Evolutionary conservation across 768 basidiomycete genomes (phyloP).

Genomic region (Suillus paluster): DNA sequence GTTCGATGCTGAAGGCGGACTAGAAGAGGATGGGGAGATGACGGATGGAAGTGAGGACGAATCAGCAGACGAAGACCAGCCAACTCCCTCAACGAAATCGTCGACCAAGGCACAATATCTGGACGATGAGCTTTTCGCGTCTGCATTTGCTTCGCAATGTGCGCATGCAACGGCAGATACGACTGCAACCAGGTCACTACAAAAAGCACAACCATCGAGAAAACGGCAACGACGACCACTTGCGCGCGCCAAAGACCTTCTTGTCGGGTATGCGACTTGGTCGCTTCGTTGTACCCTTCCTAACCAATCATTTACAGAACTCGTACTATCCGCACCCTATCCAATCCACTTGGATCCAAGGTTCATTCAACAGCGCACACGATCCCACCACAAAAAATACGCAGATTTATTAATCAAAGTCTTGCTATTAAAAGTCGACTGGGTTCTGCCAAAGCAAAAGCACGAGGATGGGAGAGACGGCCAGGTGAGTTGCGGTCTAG

Average conservation of each 20-base stretch:
- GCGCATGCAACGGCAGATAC: conserved; percentile 22
- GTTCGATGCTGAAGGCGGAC: conserved; percentile 7
- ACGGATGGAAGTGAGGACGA: conserved; percentile 26
- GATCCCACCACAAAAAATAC: conserved; percentile 51
- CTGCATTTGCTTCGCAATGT: conserved; percentile 51
- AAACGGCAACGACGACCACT: conserved; percentile 38
- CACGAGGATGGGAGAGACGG: conserved; percentile 59
- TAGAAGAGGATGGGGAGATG: conserved; percentile 18
- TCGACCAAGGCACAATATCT: conserved; percentile 55
- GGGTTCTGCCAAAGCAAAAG: conserved; percentile 37
- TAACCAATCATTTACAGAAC: conserved; percentile 44
- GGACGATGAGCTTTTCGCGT: conserved; percentile 65
- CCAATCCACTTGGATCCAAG: conserved; percentile 26
- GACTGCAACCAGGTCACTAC: conserved; percentile 26
- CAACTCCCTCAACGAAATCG: conserved; percentile 1
- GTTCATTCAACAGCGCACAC: conserved; percentile 44
- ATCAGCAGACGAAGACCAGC: conserved; percentile 7
- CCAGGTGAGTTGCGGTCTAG: conserved; percentile 48
- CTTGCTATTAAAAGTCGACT: conserved; percentile 49
- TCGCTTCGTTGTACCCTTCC: background rate
- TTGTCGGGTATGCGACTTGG: conserved; percentile 52
- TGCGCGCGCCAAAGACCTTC: conserved; percentile 49
- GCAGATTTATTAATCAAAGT: conserved; percentile 55
- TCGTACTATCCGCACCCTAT: conserved; percentile 56
- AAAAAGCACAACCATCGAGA: conserved; percentile 19